phyloP scores from a whole-genome alignment of 257 asterid genomes.

The Fraxinus cuspidata region DNA sequence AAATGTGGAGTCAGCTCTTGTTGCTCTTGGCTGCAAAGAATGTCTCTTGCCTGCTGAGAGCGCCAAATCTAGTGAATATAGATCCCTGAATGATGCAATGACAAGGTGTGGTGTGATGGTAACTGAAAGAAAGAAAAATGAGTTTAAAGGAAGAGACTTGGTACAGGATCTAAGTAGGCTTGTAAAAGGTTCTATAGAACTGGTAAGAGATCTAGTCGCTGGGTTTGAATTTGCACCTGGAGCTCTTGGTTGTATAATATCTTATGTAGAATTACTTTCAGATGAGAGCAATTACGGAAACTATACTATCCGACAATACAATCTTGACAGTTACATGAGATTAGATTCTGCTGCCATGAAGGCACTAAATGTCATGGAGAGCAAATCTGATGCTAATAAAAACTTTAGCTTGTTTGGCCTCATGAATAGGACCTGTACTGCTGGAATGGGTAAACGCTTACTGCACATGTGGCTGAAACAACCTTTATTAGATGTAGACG shows the following conservation, averaged over 20 bases:
- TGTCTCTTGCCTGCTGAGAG: constrained; percentile 76
- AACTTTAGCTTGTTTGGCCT: constrained; percentile 95
- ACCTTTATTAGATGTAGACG: constrained; percentile 76
- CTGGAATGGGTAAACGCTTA: constrained; percentile 96
- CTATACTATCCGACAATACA: constrained; percentile 60
- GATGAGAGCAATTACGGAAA: constrained; percentile 92
- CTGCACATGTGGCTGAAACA: constrained; percentile 95
- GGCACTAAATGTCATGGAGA: constrained; percentile 97
- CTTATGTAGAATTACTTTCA: constrained; percentile 80
- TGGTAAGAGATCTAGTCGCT: constrained; percentile 75
- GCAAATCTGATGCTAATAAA: constrained; percentile 94
- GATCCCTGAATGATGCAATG: constrained; percentile 69
- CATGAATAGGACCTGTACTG: constrained; percentile 91
- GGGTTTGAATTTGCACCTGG: constrained; percentile 80
- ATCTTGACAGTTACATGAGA: constrained; percentile 91
- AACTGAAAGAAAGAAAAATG: constrained; percentile 80
- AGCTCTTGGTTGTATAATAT: constrained; percentile 74
- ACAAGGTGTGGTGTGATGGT: constrained; percentile 91
- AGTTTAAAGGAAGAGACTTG: constrained; percentile 85
- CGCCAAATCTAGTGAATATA: constrained; percentile 65
- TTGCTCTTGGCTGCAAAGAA: constrained; percentile 97
- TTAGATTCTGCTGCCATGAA: constrained; percentile 98
- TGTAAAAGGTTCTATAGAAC: constrained; percentile 82
- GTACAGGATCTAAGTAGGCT: constrained; percentile 89
- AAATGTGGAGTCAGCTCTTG: constrained; percentile 84